These are phyloP conservation scores for Lecanoromycetidae sp. DNA, from an alignment of 2,329 filamentous ascomycete species.

Conservation along the genomic window DNA sequence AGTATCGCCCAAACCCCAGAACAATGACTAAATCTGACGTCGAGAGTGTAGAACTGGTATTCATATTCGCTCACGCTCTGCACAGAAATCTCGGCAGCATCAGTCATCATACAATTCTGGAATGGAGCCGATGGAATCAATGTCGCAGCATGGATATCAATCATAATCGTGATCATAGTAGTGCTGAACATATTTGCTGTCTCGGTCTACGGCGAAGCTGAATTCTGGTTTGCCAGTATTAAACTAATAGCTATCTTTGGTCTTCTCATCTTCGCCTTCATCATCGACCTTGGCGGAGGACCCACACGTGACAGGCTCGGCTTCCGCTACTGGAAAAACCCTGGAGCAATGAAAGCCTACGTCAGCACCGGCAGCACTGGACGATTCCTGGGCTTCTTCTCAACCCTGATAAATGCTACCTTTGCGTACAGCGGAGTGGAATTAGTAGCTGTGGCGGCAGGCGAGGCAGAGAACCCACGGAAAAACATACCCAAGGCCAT, in stretches of 20 bases:
- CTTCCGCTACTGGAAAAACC: slow-evolving; percentile 55
- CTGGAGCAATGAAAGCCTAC: slow-evolving; percentile 35
- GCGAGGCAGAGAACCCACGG: slow-evolving; percentile 36
- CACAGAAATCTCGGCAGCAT: slow-evolving; percentile 51
- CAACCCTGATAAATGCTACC: slow-evolving; percentile 34
- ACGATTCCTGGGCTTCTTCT: slow-evolving; percentile 43
- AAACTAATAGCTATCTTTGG: slow-evolving; percentile 40
- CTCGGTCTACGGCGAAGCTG: slow-evolving; percentile 38
- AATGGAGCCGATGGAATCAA: slow-evolving; percentile 29
- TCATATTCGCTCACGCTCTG: slow-evolving; percentile 35
- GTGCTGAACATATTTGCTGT: slow-evolving; percentile 49
- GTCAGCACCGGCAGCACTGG: slow-evolving; percentile 31
- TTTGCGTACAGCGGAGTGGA: slow-evolving; percentile 43
- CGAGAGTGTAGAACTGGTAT: slow-evolving; percentile 34
- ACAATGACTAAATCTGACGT: not conserved
- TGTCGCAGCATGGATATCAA: slow-evolving; percentile 40
- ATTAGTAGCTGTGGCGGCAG: slow-evolving; percentile 37
- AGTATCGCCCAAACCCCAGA: slow-evolving; percentile 17
- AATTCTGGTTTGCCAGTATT: slow-evolving; percentile 41
- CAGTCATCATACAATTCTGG: slow-evolving; percentile 53
- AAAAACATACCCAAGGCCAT: slow-evolving; percentile 32
- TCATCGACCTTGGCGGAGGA: slow-evolving; percentile 52
- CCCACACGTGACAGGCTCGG: slow-evolving; percentile 48
- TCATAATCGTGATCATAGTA: slow-evolving; percentile 49
- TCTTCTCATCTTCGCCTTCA: slow-evolving; percentile 35